Base-by-base conservation (phyloP, 1,284 basidiomycete species). In the Rhizoctonia solani region DNA sequence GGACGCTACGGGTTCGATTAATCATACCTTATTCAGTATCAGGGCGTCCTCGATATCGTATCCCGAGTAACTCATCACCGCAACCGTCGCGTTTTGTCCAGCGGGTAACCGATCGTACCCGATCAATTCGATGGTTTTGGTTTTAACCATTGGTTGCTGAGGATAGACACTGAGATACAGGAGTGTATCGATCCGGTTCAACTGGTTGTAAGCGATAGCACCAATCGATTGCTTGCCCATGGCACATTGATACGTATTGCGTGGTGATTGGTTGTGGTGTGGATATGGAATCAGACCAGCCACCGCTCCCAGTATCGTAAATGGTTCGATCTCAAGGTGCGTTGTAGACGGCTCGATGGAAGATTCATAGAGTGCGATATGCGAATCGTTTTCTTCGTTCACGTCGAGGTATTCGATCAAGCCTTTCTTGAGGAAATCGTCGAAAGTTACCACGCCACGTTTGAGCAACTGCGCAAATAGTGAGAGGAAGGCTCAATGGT, bases 201-300 rank as follows among this genome's bases (percentile, higher is more conserved):
- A 86, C 77, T 99, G 97, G 77, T 99, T 99, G 80, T 96, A 98
- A 0, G 89, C 96, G 72, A 99, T 99, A 1, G 95, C 95, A n/a
- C 97, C 97, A 71, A 99, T 98, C 0, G 97, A 97, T 81, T 99
- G 97, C 81, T 99, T 99, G 70, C 97, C 97, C 97, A 99, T 99
- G 59, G 97, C 97, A 76, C 97, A 99, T 81, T 99, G 95, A 76
- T 99, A 99, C 1, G 97, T 99, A 75, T 99, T 98, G 67, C 97
- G 88, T 3, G 98, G 97, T 1, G 95, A 98, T 76, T 99, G 98
- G 75, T 99, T 99, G 79, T 99, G 97, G 76, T 99, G 97, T 0
- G 98, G 97, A 75, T 99, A 99, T 8, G 97, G 97, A 74, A 99
- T 99, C 21, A 99, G 85, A 41, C 98, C 97, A 4, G 97, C 97